A percentile compares a stretch with the other conserved stretches of the same genome.
Conservation (phyloP, 441 rosid species). For the Pelargonium cotyledonis region DNA sequence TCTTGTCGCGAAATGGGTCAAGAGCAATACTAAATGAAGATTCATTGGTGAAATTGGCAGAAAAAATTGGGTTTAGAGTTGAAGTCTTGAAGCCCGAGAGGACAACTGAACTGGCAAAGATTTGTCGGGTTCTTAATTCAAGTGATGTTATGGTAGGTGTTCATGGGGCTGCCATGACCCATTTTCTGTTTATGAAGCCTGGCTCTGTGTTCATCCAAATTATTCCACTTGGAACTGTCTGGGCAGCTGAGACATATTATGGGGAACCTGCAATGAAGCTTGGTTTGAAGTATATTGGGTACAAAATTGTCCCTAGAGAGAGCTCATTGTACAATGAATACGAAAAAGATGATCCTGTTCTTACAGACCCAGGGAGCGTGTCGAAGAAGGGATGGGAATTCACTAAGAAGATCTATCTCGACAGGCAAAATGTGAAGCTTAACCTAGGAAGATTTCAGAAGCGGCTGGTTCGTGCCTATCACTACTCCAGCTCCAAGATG, state of each 20-base stretch:
- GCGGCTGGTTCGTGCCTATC: conserved; percentile 35
- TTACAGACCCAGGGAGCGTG: conserved; percentile 55
- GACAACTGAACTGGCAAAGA: conserved; percentile 66
- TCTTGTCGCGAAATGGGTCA: conserved; percentile 63
- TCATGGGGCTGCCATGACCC: conserved; percentile 98
- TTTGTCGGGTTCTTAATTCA: conserved; percentile 50
- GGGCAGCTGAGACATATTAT: conserved; percentile 90
- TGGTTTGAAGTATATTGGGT: conserved; percentile 63
- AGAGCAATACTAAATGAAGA: conserved; percentile 67
- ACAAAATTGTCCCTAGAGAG: conserved; percentile 52
- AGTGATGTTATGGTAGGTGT: conserved; percentile 90
- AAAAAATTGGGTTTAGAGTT: conserved; percentile 56
- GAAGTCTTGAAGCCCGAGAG: conserved; percentile 50
- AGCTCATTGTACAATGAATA: conserved; percentile 65
- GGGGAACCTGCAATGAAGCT: conserved; percentile 89
- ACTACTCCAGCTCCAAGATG: conserved; percentile 24
- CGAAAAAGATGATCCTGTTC: conserved; percentile 42
- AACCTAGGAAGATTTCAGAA: conserved; percentile 54
- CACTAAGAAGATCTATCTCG: conserved; percentile 75
- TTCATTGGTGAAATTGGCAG: conserved; percentile 50
- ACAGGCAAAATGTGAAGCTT: conserved; percentile 58
- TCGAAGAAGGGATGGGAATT: conserved; percentile 74
- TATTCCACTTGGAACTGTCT: conserved; percentile 76
- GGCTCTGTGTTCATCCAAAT: conserved; percentile 75
- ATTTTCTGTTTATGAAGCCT: conserved; percentile 72